Evolutionary conservation across 1,284 basidiomycete genomes (phyloP).

Genomic region (Rhodotorula mucilaginosa): DNA sequence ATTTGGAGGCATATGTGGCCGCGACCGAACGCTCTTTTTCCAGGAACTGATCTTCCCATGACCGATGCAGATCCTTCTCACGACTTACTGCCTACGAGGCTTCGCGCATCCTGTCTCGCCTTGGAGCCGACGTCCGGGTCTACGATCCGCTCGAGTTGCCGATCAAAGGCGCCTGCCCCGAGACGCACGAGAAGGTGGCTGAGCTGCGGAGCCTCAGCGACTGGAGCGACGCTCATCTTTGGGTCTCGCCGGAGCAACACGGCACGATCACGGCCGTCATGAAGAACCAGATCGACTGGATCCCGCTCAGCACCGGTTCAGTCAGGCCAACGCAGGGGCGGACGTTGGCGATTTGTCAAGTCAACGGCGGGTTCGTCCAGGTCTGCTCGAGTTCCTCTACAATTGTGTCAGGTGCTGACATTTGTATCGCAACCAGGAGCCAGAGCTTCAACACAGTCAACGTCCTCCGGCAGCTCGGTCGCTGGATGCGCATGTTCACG

Average conservation of each 20-base stretch:
- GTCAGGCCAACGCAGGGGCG: conserved; percentile 51
- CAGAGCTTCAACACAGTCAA: conserved; percentile 52
- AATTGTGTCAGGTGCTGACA: not conserved
- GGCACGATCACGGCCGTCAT: conserved; percentile 50
- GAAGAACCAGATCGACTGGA: conserved; percentile 52
- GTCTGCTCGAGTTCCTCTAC: not conserved
- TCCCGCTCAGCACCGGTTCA: conserved; percentile 48
- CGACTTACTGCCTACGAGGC: conserved; percentile 49
- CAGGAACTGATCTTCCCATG: too few relatives aligned
- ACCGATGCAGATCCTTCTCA: conserved; percentile 47
- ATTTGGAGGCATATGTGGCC: too few relatives aligned
- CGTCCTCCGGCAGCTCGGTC: conserved; percentile 47
- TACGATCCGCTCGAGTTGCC: conserved; percentile 49
- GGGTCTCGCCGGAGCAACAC: conserved; percentile 50
- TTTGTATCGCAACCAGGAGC: not conserved
- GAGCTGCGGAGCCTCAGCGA: conserved; percentile 45
- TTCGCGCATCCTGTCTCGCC: conserved; percentile 45
- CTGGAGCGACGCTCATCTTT: conserved; percentile 48
- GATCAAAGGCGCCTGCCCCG: conserved; percentile 48
- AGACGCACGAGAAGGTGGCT: conserved; percentile 45
- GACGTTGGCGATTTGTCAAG: conserved; percentile 47
- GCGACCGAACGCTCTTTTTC: not conserved
- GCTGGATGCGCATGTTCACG: conserved; percentile 50
- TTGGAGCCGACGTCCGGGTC: conserved; percentile 49
- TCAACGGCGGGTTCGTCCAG: conserved; percentile 48